phyloP scores from a whole-genome alignment of 805 yeast genomes.

The Grigorovia humatica region DNA sequence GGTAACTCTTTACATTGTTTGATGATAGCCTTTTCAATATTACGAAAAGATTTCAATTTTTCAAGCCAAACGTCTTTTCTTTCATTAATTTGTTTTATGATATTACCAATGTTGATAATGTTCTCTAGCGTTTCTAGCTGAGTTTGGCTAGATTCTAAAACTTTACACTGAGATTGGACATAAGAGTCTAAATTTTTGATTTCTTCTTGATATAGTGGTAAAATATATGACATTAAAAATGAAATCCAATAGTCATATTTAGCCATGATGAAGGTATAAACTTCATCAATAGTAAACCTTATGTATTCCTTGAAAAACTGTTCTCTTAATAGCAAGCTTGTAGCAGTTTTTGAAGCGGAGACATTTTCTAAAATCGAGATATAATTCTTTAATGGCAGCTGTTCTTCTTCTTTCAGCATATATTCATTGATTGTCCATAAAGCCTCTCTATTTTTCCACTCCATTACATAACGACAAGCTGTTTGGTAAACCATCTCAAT shows the following conservation, averaged over 20 bases:
- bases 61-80: slow-evolving; percentile 15
- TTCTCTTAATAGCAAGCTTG: background rate
- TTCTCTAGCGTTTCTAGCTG: slow-evolving; percentile 32
- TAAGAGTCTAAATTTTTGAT: slow-evolving; percentile 26
- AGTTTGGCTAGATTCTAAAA: slow-evolving; percentile 15
- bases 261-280: slow-evolving; percentile 41
- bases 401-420: background rate
- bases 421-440: slow-evolving; percentile 10
- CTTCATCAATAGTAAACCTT: slow-evolving; percentile 39
- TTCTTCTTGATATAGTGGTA: slow-evolving; percentile 23
- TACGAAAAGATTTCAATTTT: slow-evolving; percentile 14
- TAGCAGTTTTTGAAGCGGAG: background rate
- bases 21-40: slow-evolving; percentile 21
- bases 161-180: slow-evolving; percentile 14
- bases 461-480: background rate
- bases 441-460: slow-evolving; percentile 1
- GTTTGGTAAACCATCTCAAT: background rate
- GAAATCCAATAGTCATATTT: slow-evolving; percentile 54
- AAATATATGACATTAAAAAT: slow-evolving; percentile 35
- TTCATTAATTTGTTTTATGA: slow-evolving; percentile 28
- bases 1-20: slow-evolving; percentile 40
- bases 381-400: slow-evolving; percentile 1
- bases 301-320: background rate
- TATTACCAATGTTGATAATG: slow-evolving; percentile 31
- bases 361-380: slow-evolving; percentile 2